Evolutionary conservation across 2,329 filamentous ascomycete genomes (phyloP), one percentile per base, ranked within the genome.

Genomic region (Verticillium tricorpus): DNA sequence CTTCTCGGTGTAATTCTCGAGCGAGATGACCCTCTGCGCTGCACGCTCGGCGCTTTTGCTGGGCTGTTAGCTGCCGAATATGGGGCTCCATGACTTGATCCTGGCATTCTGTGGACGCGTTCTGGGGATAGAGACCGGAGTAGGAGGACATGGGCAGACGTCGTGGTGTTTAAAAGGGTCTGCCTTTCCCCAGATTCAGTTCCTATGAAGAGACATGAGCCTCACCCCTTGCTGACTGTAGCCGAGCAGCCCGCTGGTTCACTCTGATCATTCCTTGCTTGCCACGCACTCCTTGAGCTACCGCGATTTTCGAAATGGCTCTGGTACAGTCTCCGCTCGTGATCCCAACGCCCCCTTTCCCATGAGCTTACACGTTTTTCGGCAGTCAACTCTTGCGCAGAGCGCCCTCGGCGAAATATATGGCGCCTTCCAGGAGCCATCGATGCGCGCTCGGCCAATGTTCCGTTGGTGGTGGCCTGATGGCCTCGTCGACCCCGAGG

Each of bases 381-480:
- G 11, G 17, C 19, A 58, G 57, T 58, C 57, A 8, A 50, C 57
- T n/a, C 57, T 58, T 17, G 57, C 45, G 12, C 57, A 58, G 37
- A 45, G 22, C 17, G 57, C 57, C 37, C 37, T 58, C 25, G 57
- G 57, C 11, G 37, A 40, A 8, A 31, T 40, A 37, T 58, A 58
- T 32, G 57, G 45, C 19, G 58, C 58, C 14, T 63, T 63, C 56
- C 45, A 56, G n/a, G 37, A 5, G 8, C 62, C 62, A 7, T 56
- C 62, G 17, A 63, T 63, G 59, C 37, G 52, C 5, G 56, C 59
- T 17, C 54, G 56, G 19, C 62, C 62, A 12, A 63, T 58, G 62
- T 55, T 63, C 32, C 59, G 62, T 28, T 63, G 62, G 62, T 63
- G 62, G 62, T 63, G 62, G 62, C 59, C 59, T 9, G 58, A 63